Evolutionary conservation across 371 early-diverging fungal species (phyloP), one percentile per base, ranked within the genome.

Genomic region (Dinochytrium kinnereticum): DNA sequence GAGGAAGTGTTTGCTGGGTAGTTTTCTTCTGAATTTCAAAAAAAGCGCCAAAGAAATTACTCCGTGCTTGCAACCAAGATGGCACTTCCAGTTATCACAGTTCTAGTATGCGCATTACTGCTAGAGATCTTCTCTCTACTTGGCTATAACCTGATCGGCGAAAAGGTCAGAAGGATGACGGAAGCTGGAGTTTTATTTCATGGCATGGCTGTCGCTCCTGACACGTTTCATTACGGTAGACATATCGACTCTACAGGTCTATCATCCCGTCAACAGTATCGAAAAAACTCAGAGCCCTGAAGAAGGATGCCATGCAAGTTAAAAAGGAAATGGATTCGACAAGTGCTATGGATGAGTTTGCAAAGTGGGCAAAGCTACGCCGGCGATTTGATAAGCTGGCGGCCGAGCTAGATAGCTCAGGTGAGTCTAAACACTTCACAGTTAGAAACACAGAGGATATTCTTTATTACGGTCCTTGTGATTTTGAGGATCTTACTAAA

Each of bases 331-430:
- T 75, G 40, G 49, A 30, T 36, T 33, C 44, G 1, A 75, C 66
- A 13, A 40, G 44, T 24, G 75, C 75, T 19, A 64, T 92, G 89
- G 95, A 96, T 80, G 91, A 96, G 80, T 97, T 97, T 88, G 94
- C 97, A 24, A 92, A 91, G 79, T 97, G 97, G 97, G 97, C 96
- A 51, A 95, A 94, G 82, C 82, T 95, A 78, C 87, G 95, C 51
- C 87, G 97, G 78, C 87, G 88, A 72, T 86, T 94, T 69, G 97
- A 96, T 80, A 90, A 82, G 55, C 36, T 76, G 39, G 64, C 69
- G 15, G 64, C 71, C 1, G 81, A 80, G 39, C 77, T 67, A 39
- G 78, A 76, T 2, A 59, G 17, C 1, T 24, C 55, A 13, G 39
- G 78, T 78, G 40, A 19, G 68, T 51, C 24, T 24, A 26, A 10